Percentiles rank a stretch among this genome's conserved stretches.
phyloP scores from a whole-genome alignment of 129 eudicot genomes.

The Saposhnikovia divaricata region DNA sequence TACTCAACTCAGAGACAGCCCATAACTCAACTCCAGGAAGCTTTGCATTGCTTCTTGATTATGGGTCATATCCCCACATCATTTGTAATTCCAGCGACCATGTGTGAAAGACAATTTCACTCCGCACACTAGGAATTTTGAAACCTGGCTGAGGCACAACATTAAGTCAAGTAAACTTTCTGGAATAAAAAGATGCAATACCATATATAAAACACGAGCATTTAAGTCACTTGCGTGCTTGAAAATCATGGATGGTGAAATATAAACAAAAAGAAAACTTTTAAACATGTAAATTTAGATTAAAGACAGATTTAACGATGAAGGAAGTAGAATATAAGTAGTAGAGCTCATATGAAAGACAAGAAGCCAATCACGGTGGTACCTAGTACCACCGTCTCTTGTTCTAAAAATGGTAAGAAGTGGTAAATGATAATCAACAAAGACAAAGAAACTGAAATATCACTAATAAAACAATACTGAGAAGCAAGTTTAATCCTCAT shows the following conservation, averaged over 20 bases:
- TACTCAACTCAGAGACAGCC: constrained; percentile 65
- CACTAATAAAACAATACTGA: background rate
- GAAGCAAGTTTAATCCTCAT: background rate
- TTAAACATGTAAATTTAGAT: background rate
- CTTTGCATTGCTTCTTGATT: constrained; percentile 72
- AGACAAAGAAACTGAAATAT: background rate
- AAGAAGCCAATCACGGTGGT: background rate
- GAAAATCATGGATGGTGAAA: too few relatives aligned
- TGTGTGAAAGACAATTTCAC: constrained; percentile 95
- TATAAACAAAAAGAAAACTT: too few relatives aligned
- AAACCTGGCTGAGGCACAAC: constrained; percentile 45
- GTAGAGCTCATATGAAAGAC: background rate
- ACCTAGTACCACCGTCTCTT: background rate
- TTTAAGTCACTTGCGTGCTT: background rate
- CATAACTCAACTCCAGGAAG: constrained; percentile 97
- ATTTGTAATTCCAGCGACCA: constrained; percentile 93
- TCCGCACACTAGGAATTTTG: constrained; percentile 62
- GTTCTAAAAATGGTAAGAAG: background rate
- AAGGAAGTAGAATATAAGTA: background rate
- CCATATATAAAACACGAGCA: background rate
- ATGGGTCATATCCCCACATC: constrained; percentile 95
- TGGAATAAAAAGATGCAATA: background rate
- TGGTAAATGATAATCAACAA: background rate
- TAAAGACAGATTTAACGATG: background rate
- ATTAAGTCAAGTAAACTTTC: background rate